Conservation (phyloP, 1,139 yeast genomes). For the Hanseniaspora sp. region DNA sequence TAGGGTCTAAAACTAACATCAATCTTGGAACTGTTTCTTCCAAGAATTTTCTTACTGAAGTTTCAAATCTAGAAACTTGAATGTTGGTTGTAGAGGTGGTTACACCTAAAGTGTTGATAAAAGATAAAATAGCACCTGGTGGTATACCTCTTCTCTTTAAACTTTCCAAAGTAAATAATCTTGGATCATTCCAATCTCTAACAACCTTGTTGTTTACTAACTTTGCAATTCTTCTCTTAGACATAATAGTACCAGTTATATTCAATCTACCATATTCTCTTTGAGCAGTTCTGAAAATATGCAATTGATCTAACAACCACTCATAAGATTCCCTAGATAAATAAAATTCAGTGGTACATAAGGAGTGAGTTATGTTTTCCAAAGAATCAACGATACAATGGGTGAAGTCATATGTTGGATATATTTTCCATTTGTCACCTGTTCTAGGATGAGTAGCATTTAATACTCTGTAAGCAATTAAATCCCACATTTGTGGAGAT, state of each 20-base stretch:
- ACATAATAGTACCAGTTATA: conserved; percentile 85
- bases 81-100: conserved; percentile 88
- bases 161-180: conserved; percentile 88
- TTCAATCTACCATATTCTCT: conserved; percentile 95
- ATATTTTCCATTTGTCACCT: conserved; percentile 92
- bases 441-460: conserved; percentile 92
- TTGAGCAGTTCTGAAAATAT: conserved; percentile 95
- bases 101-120: conserved; percentile 91
- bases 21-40: conserved; percentile 90
- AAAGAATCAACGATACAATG: conserved; percentile 97
- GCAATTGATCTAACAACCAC: conserved; percentile 94
- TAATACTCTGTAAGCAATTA: conserved; percentile 93
- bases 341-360: conserved; percentile 91
- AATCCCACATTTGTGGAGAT: conserved; percentile 99
- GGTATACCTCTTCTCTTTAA: conserved; percentile 96
- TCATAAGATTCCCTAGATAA: conserved; percentile 90
- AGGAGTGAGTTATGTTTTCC: conserved; percentile 88
- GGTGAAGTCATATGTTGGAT: conserved; percentile 97
- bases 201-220: conserved; percentile 72
- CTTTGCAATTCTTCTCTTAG: conserved; percentile 91
- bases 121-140: conserved; percentile 93
- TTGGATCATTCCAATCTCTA: conserved; percentile 97
- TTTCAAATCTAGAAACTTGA: conserved; percentile 80
- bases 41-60: conserved; percentile 73
- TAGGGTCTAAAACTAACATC: conserved; percentile 85